A percentile compares a stretch with the other conserved stretches of the same genome.
These are phyloP conservation scores for Macrophomina tecta DNA, from an alignment of 2,329 filamentous ascomycete genomes.

Conservation along the genomic window DNA sequence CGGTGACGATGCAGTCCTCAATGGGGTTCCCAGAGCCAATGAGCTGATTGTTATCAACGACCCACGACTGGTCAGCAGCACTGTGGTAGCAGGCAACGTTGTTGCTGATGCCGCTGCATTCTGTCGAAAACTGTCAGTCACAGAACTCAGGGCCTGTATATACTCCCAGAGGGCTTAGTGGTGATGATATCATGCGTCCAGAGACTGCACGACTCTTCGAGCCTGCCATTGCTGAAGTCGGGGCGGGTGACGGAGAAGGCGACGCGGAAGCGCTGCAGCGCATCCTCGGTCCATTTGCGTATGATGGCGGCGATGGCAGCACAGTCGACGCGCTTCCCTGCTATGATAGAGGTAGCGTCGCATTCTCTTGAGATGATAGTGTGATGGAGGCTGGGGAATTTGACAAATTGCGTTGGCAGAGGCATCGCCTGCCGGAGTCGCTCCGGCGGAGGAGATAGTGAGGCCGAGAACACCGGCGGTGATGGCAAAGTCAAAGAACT, in stretches of 20 bases:
- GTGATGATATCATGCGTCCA: not conserved
- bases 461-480: not conserved
- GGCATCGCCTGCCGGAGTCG: not conserved
- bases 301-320: conserved; percentile 8
- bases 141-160: not conserved
- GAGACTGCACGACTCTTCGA: not conserved
- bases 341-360: too few relatives aligned
- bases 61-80: not conserved
- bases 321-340: not conserved
- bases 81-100: conserved; percentile 16
- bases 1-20: not conserved
- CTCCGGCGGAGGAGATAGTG: not conserved
- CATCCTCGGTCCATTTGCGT: not conserved
- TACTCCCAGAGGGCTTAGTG: not conserved
- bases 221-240: not conserved
- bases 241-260: not conserved
- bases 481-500: conserved; percentile 2
- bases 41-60: conserved; percentile 15
- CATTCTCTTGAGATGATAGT: too few relatives aligned
- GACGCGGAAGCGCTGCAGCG: conserved; percentile 1
- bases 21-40: not conserved
- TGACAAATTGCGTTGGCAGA: not conserved
- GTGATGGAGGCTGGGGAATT: too few relatives aligned
- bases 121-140: not conserved
- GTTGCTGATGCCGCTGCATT: not conserved